These are phyloP conservation scores for Suhomyces taliae DNA, from an alignment of 1,139 yeast genomes.

Conservation along the genomic window DNA sequence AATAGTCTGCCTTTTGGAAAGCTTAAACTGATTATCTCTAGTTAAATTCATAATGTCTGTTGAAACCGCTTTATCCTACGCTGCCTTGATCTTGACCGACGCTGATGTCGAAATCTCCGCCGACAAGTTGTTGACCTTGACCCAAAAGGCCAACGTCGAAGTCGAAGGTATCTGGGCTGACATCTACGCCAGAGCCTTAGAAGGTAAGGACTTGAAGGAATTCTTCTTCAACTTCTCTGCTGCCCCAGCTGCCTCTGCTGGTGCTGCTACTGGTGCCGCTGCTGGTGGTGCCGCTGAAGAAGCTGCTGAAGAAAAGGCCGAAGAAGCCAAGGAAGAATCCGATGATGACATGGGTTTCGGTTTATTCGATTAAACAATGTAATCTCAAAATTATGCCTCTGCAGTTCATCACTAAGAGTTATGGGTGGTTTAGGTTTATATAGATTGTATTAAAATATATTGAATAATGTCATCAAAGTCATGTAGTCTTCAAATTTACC, in stretches of 20 bases:
- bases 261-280: conserved; percentile 55
- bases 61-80: conserved; percentile 74
- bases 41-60: conserved; percentile 44
- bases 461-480: conserved; percentile 3
- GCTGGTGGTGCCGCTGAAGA: conserved; percentile 60
- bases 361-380: conserved; percentile 51
- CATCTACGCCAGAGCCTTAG: conserved; percentile 93
- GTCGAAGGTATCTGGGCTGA: conserved; percentile 93
- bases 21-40: conserved; percentile 29
- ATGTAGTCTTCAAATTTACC: no score
- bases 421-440: conserved; percentile 11
- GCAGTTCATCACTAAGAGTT: conserved; percentile 5
- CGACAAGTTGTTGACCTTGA: conserved; percentile 76
- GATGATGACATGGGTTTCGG: conserved; percentile 88
- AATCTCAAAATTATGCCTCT: conserved; percentile 5
- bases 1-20: conserved; percentile 27
- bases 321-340: conserved; percentile 61
- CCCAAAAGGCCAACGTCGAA: conserved; percentile 61
- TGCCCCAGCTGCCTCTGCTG: conserved; percentile 43
- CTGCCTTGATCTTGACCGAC: conserved; percentile 98
- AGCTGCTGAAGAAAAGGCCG: conserved; percentile 47
- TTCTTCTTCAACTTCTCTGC: conserved; percentile 77
- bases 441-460: conserved; percentile 10
- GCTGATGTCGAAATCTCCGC: conserved; percentile 93
- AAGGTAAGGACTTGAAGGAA: conserved; percentile 94